phyloP scores from a whole-genome alignment of 1,284 basidiomycete genomes.

The Leccinum griseonigrum region DNA sequence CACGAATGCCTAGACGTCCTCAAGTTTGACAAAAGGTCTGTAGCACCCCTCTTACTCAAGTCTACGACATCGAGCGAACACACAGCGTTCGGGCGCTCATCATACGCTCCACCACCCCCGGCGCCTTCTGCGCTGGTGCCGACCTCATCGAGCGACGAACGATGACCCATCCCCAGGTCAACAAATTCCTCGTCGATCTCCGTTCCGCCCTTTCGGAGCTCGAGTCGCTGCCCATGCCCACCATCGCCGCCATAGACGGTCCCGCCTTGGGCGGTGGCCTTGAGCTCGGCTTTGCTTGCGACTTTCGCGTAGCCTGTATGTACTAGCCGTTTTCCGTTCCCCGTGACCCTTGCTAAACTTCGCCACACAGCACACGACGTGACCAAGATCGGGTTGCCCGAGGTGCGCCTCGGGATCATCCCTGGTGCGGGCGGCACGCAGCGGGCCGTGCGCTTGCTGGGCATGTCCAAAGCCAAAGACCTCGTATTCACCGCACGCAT shows the following conservation, averaged over 20 bases:
- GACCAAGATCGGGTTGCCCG: constrained; percentile 72
- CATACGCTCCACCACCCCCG: constrained; percentile 67
- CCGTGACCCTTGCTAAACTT: not conserved
- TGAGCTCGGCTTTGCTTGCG: constrained; percentile 85
- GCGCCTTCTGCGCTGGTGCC: constrained; percentile 94
- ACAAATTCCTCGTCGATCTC: constrained; percentile 77
- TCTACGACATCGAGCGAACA: not conserved
- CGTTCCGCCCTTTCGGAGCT: constrained; percentile 72
- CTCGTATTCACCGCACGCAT: constrained; percentile 69
- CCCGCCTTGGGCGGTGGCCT: constrained; percentile 91
- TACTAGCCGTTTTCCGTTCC: not conserved
- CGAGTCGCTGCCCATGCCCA: constrained; percentile 82
- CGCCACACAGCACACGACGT: constrained; percentile 46
- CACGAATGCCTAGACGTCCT: constrained; percentile 67
- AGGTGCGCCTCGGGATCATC: constrained; percentile 85
- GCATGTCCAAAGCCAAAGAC: constrained; percentile 83
- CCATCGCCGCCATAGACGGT: constrained; percentile 91
- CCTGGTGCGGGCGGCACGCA: constrained; percentile 96
- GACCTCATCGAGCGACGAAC: constrained; percentile 83
- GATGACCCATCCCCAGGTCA: constrained; percentile 76
- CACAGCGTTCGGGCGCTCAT: constrained; percentile 74
- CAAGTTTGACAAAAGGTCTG: constrained; percentile 64
- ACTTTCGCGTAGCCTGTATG: constrained; percentile 81
- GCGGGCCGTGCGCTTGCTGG: constrained; percentile 78
- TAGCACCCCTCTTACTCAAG: not conserved